Percentiles rank a stretch among this genome's conserved stretches.
Evolutionary conservation across 2,329 filamentous ascomycete species (phyloP).

Genomic region (Paecilomyces formosus): DNA sequence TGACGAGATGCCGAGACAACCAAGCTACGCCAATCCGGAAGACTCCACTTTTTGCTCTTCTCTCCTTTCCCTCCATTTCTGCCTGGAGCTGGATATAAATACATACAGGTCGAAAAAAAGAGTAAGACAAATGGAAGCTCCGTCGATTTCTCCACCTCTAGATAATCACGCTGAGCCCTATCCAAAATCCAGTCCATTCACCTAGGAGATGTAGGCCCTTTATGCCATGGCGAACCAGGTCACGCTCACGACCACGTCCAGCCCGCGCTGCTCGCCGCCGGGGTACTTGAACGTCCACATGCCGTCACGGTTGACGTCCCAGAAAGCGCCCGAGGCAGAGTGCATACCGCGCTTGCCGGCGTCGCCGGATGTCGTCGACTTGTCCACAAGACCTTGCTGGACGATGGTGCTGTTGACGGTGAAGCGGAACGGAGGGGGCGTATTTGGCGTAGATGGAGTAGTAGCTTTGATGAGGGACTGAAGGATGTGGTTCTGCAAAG

Average conservation of each 20-base stretch:
- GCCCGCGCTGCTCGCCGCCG: slow-evolving; percentile 37
- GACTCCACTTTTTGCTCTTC: neutral
- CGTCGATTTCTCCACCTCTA: neutral
- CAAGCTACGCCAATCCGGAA: neutral
- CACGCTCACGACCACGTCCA: slow-evolving; percentile 43
- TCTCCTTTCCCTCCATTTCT: neutral
- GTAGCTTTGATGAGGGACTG: slow-evolving; percentile 36
- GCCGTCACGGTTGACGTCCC: slow-evolving; percentile 45
- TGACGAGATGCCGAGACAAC: neutral
- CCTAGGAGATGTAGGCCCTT: neutral
- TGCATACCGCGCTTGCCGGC: slow-evolving; percentile 71
- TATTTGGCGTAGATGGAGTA: slow-evolving; percentile 24
- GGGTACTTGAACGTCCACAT: slow-evolving; percentile 48
- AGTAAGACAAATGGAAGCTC: neutral
- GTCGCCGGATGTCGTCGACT: slow-evolving; percentile 47
- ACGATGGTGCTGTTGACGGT: slow-evolving; percentile 98
- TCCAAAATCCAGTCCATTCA: neutral
- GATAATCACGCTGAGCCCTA: neutral
- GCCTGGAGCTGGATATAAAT: neutral
- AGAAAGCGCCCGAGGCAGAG: slow-evolving; percentile 43
- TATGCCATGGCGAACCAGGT: slow-evolving; percentile 39
- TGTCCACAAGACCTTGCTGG: slow-evolving; percentile 63
- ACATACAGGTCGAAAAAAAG: neutral
- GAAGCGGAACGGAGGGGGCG: slow-evolving; percentile 71
- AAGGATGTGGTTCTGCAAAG: slow-evolving; percentile 30